Percentiles rank a stretch among this genome's conserved stretches.
phyloP scores from a whole-genome alignment of 352 stramenopile genomes.

The Globisporangium paroecandrum region DNA sequence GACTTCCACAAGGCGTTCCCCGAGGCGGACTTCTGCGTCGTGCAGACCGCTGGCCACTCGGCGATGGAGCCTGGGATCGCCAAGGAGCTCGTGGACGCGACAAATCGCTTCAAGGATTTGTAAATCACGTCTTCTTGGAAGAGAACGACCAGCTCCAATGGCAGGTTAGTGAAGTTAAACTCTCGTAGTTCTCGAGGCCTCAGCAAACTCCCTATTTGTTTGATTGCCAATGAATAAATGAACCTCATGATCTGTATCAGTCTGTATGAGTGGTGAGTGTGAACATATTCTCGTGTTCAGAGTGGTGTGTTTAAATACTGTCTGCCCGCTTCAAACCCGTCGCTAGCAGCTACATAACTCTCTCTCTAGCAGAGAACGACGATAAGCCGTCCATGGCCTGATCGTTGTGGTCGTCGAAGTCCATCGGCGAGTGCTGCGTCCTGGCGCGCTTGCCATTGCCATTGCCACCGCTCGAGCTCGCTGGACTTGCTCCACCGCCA shows the following conservation, averaged over 20 bases:
- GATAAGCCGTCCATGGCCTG: neutral
- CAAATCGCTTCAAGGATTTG: constrained; percentile 51
- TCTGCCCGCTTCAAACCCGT: neutral
- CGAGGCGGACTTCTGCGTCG: constrained; percentile 64
- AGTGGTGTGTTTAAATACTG: constrained; percentile 11
- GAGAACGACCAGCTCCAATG: neutral
- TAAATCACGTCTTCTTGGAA: constrained; percentile 7
- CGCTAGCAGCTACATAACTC: neutral
- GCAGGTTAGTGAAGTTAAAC: neutral
- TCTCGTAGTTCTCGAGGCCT: neutral
- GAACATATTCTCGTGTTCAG: constrained; percentile 11
- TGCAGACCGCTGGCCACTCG: constrained; percentile 73
- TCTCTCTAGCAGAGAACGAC: constrained; percentile 14
- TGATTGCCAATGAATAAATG: neutral
- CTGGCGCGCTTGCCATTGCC: constrained; percentile 20
- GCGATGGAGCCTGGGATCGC: constrained; percentile 73
- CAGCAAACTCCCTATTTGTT: neutral
- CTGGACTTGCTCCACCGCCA: neutral
- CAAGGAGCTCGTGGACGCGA: constrained; percentile 68
- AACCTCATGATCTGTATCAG: neutral
- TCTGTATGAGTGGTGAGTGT: constrained; percentile 2
- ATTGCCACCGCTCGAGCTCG: neutral
- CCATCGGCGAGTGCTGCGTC: constrained; percentile 16
- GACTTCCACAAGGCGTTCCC: constrained; percentile 83
- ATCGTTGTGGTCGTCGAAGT: neutral